A percentile compares a stretch with the other conserved stretches of the same genome.
These are phyloP conservation scores for Calonectria pseudoreteaudii DNA, from an alignment of 2,329 filamentous ascomycete species.

Conservation along the genomic window DNA sequence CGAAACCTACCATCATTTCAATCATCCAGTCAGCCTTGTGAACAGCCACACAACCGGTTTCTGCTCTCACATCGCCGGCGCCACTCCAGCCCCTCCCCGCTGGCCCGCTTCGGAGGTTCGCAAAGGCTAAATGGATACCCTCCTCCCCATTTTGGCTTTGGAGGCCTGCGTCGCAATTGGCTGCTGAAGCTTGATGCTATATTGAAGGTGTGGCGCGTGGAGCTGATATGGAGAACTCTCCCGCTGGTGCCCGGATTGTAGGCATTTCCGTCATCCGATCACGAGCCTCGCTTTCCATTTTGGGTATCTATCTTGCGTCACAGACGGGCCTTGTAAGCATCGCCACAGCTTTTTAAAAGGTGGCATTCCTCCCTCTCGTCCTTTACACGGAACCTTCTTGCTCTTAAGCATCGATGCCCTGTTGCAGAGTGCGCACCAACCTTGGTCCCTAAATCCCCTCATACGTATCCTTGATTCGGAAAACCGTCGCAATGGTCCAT, in stretches of 20 bases:
- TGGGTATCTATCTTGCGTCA: not conserved
- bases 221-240: not conserved
- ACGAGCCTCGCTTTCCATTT: not conserved
- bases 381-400: not conserved
- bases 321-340: not conserved
- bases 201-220: not conserved
- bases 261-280: not conserved
- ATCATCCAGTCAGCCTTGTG: slow-evolving; percentile 12
- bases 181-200: not conserved
- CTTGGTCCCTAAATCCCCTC: not conserved
- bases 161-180: not conserved
- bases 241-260: not conserved
- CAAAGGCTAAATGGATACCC: not conserved
- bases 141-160: not conserved
- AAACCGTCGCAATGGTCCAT: slow-evolving; percentile 25
- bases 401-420: not conserved
- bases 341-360: not conserved
- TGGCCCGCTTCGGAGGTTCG: not conserved
- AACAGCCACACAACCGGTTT: not conserved
- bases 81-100: not conserved
- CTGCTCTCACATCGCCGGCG: not conserved
- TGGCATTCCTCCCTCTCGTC: not conserved
- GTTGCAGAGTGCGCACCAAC: not conserved
- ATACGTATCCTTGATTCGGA: not conserved
- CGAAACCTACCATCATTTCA: not conserved